Percentiles rank a stretch among this genome's conserved stretches.
Conservation (phyloP, 139 green algal genomes). For the Chlamydomonas sp. region DNA sequence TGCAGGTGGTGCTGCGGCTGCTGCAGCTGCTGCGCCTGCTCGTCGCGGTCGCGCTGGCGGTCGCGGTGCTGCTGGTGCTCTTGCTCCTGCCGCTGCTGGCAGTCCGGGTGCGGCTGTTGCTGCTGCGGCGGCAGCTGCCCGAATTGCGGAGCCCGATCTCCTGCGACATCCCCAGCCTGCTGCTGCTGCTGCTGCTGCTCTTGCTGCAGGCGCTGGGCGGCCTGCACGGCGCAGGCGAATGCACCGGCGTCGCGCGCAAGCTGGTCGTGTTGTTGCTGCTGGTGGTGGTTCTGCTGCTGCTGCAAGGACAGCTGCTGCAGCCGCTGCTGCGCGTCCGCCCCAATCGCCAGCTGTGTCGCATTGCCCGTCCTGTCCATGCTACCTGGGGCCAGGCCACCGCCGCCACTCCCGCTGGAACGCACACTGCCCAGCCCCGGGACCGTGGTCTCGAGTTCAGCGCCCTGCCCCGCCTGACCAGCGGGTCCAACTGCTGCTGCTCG, state of each 20-base stretch:
- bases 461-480: no score
- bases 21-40: neutral
- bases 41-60: neutral
- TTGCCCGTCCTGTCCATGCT: neutral
- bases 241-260: neutral
- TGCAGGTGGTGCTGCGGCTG: neutral
- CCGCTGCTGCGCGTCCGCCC: neutral
- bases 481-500: no score
- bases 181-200: neutral
- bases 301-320: neutral
- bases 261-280: neutral
- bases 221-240: neutral
- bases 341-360: neutral
- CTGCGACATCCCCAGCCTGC: neutral
- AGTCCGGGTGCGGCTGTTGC: neutral
- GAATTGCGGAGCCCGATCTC: neutral
- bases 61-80: neutral
- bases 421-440: neutral
- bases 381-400: neutral
- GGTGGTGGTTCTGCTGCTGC: neutral
- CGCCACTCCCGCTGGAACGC: neutral
- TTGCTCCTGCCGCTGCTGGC: neutral
- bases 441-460: no score
- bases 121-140: constrained; percentile 7
- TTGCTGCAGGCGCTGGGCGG: neutral